Conservation (phyloP, 106 monocot genomes). For the Dendrobium catenatum region DNA sequence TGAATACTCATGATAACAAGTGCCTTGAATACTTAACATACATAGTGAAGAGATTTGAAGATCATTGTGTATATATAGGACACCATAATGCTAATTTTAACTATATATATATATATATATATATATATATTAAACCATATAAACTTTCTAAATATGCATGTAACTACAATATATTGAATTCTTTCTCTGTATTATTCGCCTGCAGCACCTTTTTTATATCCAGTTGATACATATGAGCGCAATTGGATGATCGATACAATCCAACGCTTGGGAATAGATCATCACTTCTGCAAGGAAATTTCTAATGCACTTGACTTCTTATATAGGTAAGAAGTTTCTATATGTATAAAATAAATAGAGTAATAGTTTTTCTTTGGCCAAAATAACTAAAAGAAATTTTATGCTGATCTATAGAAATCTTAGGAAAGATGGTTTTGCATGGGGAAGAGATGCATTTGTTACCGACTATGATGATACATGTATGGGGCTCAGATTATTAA, state of each 20-base stretch:
- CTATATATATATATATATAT: not conserved
- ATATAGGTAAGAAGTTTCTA: slow-evolving; percentile 12
- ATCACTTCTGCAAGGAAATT: slow-evolving; percentile 25
- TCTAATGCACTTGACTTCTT: slow-evolving; percentile 20
- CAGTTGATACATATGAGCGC: slow-evolving; percentile 26
- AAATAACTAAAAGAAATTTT: not conserved
- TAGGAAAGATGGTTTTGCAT: slow-evolving; percentile 22
- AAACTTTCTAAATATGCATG: not conserved
- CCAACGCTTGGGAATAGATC: slow-evolving; percentile 28
- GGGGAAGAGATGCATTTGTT: slow-evolving; percentile 19
- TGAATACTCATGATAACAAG: slow-evolving; percentile 6
- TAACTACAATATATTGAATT: not conserved
- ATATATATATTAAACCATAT: too few relatives aligned
- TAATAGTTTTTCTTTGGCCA: not conserved
- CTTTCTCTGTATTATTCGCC: not conserved
- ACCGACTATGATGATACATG: slow-evolving; percentile 28
- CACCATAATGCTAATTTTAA: not conserved
- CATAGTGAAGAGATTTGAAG: slow-evolving; percentile 5
- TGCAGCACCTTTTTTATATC: slow-evolving; percentile 24
- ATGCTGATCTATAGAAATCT: slow-evolving; percentile 6
- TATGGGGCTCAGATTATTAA: slow-evolving; percentile 24
- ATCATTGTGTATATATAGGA: slow-evolving; percentile 1
- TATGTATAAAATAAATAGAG: not conserved
- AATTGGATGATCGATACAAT: slow-evolving; percentile 29
- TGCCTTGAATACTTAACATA: slow-evolving; percentile 11